Base-by-base conservation (phyloP, 331 rosid species). In the Dryas integrifolia region DNA sequence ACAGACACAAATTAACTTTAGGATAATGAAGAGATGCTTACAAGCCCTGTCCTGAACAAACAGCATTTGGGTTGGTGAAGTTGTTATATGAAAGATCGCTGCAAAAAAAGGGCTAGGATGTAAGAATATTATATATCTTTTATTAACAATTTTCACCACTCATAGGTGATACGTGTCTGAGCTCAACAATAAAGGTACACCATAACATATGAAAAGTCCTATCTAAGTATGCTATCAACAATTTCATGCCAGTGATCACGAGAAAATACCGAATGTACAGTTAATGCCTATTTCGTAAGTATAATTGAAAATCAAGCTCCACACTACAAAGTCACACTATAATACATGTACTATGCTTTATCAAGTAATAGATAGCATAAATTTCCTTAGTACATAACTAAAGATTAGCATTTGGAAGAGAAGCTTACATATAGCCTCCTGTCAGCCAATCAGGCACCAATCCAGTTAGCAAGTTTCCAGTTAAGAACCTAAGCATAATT, bases 71-170 rank as follows among this genome's bases (percentile, higher is more conserved):
- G 15, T 67, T 50, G 26, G 74, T 72, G 57, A 92, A 85, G 67
- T 84, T 87, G 82, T 92, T 92, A 66, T 88, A 93, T 14, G 98
- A 90, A 71, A 93, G 84, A 81, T 93, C 98, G 44, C 96, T 92
- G 74, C 40, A 38, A 76, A 47, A 75, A 70, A 69, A 73, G 16
- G 3, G 9, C 9, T 5, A 39, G 5, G 7, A 44, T 44, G 7
- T 44, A 4, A 5, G 35, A 30, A 30, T 30, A 30, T 30, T 21
- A 21, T 21, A 30, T 30, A 30, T 30, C 35, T 30, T 30, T 30
- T 1, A 30, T 30, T 30, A 30, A 1, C 35, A 30, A 30, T 30
- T 30, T 30, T 30, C 35, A 30, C 35, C 35, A 30, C 35, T 30
- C 35, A 30, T 30, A 30, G 35, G 35, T 30, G 35, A 2, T 30